Percentiles rank a stretch among this genome's conserved stretches.
phyloP scores from a whole-genome alignment of 306 rosid species.

The Glycyrrhiza uralensis region DNA sequence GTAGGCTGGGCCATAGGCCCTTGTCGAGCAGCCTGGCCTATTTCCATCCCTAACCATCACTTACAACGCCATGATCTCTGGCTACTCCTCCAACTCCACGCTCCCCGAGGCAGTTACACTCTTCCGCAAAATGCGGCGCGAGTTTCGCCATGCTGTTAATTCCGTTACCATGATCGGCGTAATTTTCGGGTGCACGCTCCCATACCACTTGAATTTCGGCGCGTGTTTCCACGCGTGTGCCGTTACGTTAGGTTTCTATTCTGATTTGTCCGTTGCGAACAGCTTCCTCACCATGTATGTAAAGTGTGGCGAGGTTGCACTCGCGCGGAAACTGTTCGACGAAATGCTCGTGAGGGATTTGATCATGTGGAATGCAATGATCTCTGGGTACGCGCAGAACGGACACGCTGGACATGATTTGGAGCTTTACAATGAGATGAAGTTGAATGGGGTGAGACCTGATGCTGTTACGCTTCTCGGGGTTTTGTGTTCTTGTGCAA shows the following conservation, averaged over 20 bases:
- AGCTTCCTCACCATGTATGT: conserved; percentile 79
- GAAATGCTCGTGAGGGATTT: conserved; percentile 58
- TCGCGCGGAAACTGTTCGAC: conserved; percentile 57
- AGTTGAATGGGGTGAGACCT: conserved; percentile 29
- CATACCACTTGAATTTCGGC: conserved; percentile 46
- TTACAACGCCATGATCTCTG: conserved; percentile 80
- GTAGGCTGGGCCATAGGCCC: too few species aligned
- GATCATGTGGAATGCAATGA: conserved; percentile 90
- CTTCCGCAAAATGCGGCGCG: conserved; percentile 56
- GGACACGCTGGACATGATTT: conserved; percentile 67
- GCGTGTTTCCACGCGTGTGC: conserved; percentile 48
- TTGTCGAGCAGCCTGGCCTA: too few species aligned
- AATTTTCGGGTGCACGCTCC: conserved; percentile 50
- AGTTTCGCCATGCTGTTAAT: conserved; percentile 32
- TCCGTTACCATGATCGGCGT: conserved; percentile 73
- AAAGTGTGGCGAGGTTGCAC: conserved; percentile 57
- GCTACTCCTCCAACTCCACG: conserved; percentile 47
- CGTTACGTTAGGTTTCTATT: conserved; percentile 49
- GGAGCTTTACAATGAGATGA: conserved; percentile 49
- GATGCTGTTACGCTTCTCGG: conserved; percentile 51
- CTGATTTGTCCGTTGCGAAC: conserved; percentile 53
- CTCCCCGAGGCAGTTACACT: conserved; percentile 39
- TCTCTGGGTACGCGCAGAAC: conserved; percentile 80
- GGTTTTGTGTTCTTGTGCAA: conserved; percentile 46
- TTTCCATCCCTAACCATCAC: too few species aligned